Evolutionary conservation across 2,329 filamentous ascomycete species (phyloP).

Genomic region (Fusarium acutatum): DNA sequence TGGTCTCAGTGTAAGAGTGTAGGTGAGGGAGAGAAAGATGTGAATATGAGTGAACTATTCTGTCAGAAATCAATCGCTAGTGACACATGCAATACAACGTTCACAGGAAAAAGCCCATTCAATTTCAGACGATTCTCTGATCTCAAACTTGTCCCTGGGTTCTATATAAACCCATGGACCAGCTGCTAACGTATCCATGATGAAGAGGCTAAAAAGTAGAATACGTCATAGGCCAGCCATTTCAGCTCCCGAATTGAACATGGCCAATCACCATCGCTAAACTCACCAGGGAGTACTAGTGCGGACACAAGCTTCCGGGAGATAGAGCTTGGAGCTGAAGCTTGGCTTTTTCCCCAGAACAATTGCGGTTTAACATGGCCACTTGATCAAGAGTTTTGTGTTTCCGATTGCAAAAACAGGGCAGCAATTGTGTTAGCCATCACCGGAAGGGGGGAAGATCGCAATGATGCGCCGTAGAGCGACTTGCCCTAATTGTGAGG

Average conservation of each 20-base stretch:
- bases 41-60: neutral
- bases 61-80: neutral
- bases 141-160: slow-evolving; percentile 2
- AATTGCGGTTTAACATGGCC: neutral
- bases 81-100: slow-evolving; percentile 3
- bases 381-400: neutral
- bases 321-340: slow-evolving; percentile 8
- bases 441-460: neutral
- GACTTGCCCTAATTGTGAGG: neutral
- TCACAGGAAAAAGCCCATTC: neutral
- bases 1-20: neutral
- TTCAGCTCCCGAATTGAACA: neutral
- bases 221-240: slow-evolving; percentile 37
- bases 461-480: neutral
- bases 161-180: slow-evolving; percentile 22
- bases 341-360: slow-evolving; percentile 12
- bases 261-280: slow-evolving; percentile 27
- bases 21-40: neutral
- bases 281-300: slow-evolving; percentile 20
- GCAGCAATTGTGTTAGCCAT: slow-evolving; percentile 1
- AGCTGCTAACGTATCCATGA: neutral
- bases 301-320: slow-evolving; percentile 33
- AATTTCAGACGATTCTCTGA: neutral
- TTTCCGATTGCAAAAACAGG: neutral
- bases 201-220: slow-evolving; percentile 34